Conservation (phyloP, 768 basidiomycete genomes). For the Brasilioporus rufonigricans region DNA sequence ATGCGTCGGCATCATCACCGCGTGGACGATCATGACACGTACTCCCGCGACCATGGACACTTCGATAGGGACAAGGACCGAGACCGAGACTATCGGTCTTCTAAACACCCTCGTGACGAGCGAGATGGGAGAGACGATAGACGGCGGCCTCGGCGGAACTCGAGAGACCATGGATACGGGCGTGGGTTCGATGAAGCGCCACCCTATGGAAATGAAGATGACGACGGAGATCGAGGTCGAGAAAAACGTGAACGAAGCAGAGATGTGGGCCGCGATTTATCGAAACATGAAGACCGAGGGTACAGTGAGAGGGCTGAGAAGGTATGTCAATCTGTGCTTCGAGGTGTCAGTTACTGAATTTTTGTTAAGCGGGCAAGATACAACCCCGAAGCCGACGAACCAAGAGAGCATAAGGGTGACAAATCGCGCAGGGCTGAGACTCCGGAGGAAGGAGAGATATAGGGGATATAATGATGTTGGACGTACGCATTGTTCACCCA, state of each 20-base stretch:
- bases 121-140: constrained; percentile 54
- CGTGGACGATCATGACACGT: constrained; percentile 33
- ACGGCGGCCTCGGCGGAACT: constrained; percentile 40
- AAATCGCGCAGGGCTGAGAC: constrained; percentile 59
- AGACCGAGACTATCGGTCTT: constrained; percentile 41
- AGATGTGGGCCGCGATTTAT: constrained; percentile 33
- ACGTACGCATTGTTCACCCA: constrained; percentile 8
- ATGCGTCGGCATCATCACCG: constrained; percentile 34
- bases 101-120: constrained; percentile 53
- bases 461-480: constrained; percentile 15
- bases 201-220: constrained; percentile 39
- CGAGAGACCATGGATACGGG: constrained; percentile 37
- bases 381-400: constrained; percentile 45
- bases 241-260: constrained; percentile 51
- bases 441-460: constrained; percentile 89
- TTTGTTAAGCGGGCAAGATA: constrained; percentile 50
- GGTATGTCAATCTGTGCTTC: constrained; percentile 37
- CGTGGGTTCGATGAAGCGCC: constrained; percentile 53
- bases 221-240: constrained; percentile 27
- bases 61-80: constrained; percentile 35
- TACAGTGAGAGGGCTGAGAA: constrained; percentile 63
- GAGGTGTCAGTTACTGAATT: constrained; percentile 10
- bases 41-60: constrained; percentile 35
- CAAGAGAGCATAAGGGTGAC: constrained; percentile 41
- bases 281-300: constrained; percentile 44